Base-by-base conservation (phyloP, 257 asterid genomes). In the Nicotiana otophora region DNA sequence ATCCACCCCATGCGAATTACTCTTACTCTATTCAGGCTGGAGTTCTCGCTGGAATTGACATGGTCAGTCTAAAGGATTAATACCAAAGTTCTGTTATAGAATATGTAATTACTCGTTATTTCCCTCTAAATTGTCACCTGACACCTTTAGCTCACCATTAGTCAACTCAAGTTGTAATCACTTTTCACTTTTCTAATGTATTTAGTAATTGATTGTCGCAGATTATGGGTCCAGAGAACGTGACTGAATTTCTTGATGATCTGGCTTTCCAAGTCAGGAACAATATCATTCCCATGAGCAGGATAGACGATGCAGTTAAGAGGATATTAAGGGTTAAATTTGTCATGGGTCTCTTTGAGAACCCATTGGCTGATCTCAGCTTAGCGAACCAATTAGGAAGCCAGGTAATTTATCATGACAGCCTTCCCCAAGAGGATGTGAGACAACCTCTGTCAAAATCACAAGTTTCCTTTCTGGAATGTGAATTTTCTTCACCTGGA, bases 31-130 rank as follows among this genome's bases (percentile, higher is more conserved):
- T 93, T 83, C 87, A 86, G 85, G 88, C 84, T 31, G 86, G 90
- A 39, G 83, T 93, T 81, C 84, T 51, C 74, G 97, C 97, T 72
- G 97, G 97, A 69, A 87, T 91, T 46, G 96, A 93, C 86, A 90
- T 91, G 97, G 97, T 91, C 80, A 86, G 88, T 65, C 12, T 46
- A 48, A 48, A 46, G 20, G 80, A 74, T 51, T 74, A 46, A 15
- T 51, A 26, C 63, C 28, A 4, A 75, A 42, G 19, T 26, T 51
- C 80, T 51, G 80, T 28, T 8, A 7, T 51, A 15, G 36, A 75
- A 51, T 51, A 75, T 51, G 16, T 33, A 75, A 51, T 82, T 23
- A 10, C 58, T 82, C 4, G 17, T 77, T 54, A 53, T 65, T n/a
- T 28, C 19, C 67, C 79, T 15, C 23, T 72, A 23, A 46, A 23